Evolutionary conservation across 2,329 filamentous ascomycete genomes (phyloP).

Genomic region (Bipolaris sorokiniana): DNA sequence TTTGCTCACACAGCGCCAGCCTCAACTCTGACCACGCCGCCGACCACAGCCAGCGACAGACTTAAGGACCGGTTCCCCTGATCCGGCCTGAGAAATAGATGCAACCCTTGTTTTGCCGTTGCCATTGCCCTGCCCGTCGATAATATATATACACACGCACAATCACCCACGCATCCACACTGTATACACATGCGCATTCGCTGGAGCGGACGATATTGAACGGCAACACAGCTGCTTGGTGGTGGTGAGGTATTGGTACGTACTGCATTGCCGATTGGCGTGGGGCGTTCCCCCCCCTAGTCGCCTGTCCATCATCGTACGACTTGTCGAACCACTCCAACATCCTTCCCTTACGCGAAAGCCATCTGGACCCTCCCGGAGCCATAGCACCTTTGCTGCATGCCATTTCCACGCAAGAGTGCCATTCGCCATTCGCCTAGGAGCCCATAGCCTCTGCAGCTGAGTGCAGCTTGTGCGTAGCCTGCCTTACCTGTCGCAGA

Average conservation of each 20-base stretch:
- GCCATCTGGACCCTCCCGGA: conserved; percentile 11
- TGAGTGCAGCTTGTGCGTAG: neutral
- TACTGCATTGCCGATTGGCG: neutral
- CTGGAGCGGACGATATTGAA: neutral
- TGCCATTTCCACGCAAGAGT: neutral
- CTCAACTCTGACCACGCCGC: neutral
- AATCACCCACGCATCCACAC: neutral
- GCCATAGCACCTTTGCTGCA: conserved; percentile 12
- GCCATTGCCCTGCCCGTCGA: neutral
- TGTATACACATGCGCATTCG: neutral
- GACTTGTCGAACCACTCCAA: conserved; percentile 15
- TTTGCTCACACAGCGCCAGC: neutral
- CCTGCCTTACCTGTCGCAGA: conserved; percentile 8
- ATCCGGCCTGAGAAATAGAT: neutral
- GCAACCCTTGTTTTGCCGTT: no score
- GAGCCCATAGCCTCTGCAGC: conserved; percentile 4
- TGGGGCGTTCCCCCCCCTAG: conserved; percentile 8
- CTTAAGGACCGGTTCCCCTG: neutral
- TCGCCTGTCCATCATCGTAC: conserved; percentile 14
- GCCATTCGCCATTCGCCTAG: conserved; percentile 1
- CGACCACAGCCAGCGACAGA: neutral
- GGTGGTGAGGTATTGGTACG: neutral
- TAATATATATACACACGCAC: neutral
- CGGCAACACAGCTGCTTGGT: neutral
- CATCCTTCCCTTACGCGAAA: conserved; percentile 12